Evolutionary conservation across 2,329 filamentous ascomycete genomes (phyloP), one percentile per base, ranked within the genome.

Genomic region (Aureobasidium sp.): DNA sequence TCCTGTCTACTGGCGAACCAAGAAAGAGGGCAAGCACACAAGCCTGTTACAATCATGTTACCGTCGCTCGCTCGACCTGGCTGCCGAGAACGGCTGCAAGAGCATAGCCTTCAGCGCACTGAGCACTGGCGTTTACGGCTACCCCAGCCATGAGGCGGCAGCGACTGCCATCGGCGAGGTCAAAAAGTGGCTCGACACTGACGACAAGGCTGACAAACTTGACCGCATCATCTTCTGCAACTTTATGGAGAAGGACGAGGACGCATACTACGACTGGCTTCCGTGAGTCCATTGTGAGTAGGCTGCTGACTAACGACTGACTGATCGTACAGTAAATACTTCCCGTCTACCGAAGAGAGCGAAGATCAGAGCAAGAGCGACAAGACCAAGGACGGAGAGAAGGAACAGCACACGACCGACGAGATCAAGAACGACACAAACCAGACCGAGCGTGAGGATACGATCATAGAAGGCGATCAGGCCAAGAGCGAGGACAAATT

Each of bases 121-220:
- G 64, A 96, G 91, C 70, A 97, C 93, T 0, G 94, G 93, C 0
- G 74, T 96, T 1, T 97, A 96, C 71, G 90, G 90, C 0, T 97
- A 95, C 71, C 93, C 93, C 0, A 89, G 84, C 68, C 66, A 71
- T 0, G 82, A 86, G 44, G 94, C 93, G 0, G 90, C 91, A 0
- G 73, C 79, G n/a, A 81, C 87, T 11, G 94, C 91, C 1, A 81
- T 88, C 58, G 77, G 81, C 36, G 83, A 84, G 41, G 82, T 85
- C 48, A 78, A 80, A 59, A 74, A 73, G 45, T 87, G 85, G 70
- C 68, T 87, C 27, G 78, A 80, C n/a, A 64, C 55, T 68, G 70
- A 52, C 17, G 51, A 15, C 25, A 68, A 66, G 61, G 70, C 68
- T 49, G 69, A 71, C 25, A 82, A 79, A 68, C 73, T 97, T 34